These are phyloP conservation scores for Wickerhamiella australiensis DNA, from an alignment of 805 yeast species.

Conservation along the genomic window DNA sequence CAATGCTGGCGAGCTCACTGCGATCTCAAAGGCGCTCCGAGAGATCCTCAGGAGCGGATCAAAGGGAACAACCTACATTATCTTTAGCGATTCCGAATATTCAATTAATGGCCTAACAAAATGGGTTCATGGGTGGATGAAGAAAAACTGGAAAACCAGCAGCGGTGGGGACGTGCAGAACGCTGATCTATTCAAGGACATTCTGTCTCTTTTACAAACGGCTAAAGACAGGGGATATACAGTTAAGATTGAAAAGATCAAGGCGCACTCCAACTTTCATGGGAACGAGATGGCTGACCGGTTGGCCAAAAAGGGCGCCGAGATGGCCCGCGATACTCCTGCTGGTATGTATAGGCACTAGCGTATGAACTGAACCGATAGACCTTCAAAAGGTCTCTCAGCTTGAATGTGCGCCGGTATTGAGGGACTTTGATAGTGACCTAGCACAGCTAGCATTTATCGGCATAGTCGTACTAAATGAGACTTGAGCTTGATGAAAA, in stretches of 20 bases:
- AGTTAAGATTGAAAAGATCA: conserved; percentile 47
- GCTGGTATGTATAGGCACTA: too few relatives aligned
- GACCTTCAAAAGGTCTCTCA: too few relatives aligned
- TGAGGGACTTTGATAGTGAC: too few relatives aligned
- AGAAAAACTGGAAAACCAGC: conserved; percentile 41
- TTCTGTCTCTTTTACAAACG: conserved; percentile 30
- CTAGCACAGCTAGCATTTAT: too few relatives aligned
- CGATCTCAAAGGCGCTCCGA: conserved; percentile 46
- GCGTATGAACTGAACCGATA: too few relatives aligned
- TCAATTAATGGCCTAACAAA: conserved; percentile 42
- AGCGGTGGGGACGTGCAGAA: conserved; percentile 39
- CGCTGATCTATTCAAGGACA: conserved; percentile 37
- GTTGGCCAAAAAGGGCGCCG: conserved; percentile 52
- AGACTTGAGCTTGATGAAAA: too few relatives aligned
- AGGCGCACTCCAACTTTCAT: conserved; percentile 53
- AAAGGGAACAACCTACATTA: conserved; percentile 19
- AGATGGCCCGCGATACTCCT: not conserved
- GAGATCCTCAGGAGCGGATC: conserved; percentile 18
- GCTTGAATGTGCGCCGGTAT: too few relatives aligned
- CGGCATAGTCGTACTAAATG: too few relatives aligned
- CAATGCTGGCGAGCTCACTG: conserved; percentile 68
- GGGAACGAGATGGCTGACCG: conserved; percentile 74
- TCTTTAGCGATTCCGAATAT: conserved; percentile 63
- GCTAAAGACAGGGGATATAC: conserved; percentile 23
- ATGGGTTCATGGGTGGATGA: conserved; percentile 49